Base-by-base conservation (phyloP, 192 early-diverging fungal species). In the Thamnidium elegans region DNA sequence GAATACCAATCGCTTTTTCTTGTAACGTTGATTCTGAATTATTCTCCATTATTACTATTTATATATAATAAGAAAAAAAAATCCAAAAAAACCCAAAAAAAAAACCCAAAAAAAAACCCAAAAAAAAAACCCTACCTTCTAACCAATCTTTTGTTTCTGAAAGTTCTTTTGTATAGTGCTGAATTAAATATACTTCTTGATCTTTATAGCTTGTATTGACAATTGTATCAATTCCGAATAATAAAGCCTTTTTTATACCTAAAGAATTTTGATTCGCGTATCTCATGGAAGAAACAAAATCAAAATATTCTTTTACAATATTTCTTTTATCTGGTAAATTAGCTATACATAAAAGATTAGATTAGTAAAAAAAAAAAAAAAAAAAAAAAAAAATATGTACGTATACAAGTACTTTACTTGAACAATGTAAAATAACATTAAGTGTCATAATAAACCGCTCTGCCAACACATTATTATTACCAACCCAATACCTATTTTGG, bases 401-500 rank as follows among this genome's bases (percentile, higher is more conserved):
- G n/a, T n/a, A n/a, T n/a, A n/a, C 21, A 32, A 20, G 5, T 39
- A 48, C 43, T 47, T 69, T 58, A 63, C 68, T 69, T 48, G 61
- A 43, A 63, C 68, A 39, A 5, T 63, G 61, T 44, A 69, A 50
- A 13, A 69, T 63, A 7, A 69, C 44, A 63, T 69, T 63, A 14
- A 70, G 44, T 45, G 68, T 64, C 68, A 70, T 70, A 5, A 70
- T 64, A 34, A 70, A 70, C 39, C 55, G 13, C 4, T 70, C 68
- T 21, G 48, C 20, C 17, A 70, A 32, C 45, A 70, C 20, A 11
- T 55, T 52, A 51, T 62, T 44, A 20, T 64, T 47, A 13, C 52
- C 46, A 13, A 70, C 39, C 68, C 68, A 70, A 45, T 53, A 68
- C 46, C 48, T 52, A 19, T 26, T 3, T 50, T 51, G 32, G 6